Evolutionary conservation across 495 filamentous ascomycete genomes (phyloP), one percentile per base, ranked within the genome.

Genomic region (Penicillium nucicola): DNA sequence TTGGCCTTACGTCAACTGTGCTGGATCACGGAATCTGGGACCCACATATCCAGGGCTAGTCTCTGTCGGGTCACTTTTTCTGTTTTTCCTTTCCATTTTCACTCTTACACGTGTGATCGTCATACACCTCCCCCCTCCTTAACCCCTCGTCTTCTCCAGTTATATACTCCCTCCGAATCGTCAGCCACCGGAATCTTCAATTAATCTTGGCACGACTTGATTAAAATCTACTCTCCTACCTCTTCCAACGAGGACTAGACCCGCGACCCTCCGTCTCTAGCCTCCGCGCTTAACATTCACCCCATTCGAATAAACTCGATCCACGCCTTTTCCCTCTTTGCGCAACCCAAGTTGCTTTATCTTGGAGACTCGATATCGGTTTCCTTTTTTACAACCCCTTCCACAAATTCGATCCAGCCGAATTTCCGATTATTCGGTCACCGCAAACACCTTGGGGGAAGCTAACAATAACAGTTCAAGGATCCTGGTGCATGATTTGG

Each of bases 41-140:
- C n/a, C n/a, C n/a, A n/a, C n/a, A n/a, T n/a, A n/a, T n/a, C n/a
- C n/a, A n/a, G n/a, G n/a, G n/a, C n/a, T n/a, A n/a, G n/a, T n/a
- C n/a, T n/a, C n/a, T n/a, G n/a, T n/a, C n/a, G n/a, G n/a, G n/a
- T n/a, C n/a, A 41, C 65, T 46, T 47, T 43, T 56, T 22, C 54
- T 58, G 45, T 48, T 53, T 55, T 41, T 36, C 47, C 48, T 56
- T 50, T 52, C 47, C 28, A 46, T 47, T 55, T 48, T 42, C 53
- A 35, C 37, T 43, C 52, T 48, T 51, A 43, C 31, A 15, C 47
- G 14, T n/a, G n/a, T n/a, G n/a, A 47, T 60, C 57, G 52, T 60
- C 59, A 59, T 62, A 53, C 42, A 36, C 45, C 53, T 57, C 57
- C 58, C 53, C 55, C 47, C n/a, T n/a, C n/a, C 10, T 28, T 28